A percentile compares a stretch with the other conserved stretches of the same genome.
Conservation (phyloP, 208 protist genomes). For the Wallacemonas sp. region DNA sequence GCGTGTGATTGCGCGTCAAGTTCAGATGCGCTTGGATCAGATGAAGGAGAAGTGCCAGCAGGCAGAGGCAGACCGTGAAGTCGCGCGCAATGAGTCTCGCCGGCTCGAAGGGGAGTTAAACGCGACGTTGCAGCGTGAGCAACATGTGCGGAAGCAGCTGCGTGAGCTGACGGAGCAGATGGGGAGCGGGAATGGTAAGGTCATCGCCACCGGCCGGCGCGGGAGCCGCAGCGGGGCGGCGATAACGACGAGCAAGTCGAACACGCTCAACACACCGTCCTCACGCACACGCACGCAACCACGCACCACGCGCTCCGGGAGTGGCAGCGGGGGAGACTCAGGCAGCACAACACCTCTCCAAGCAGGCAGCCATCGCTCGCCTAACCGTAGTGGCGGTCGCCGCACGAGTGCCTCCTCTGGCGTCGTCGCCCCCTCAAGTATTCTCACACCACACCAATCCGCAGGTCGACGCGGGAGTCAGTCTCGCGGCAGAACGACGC, state of each 20-base stretch:
- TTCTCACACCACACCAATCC: not conserved
- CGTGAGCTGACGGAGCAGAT: slow-evolving; percentile 15
- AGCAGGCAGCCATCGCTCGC: no score
- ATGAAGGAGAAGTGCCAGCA: slow-evolving; percentile 65
- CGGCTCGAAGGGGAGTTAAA: slow-evolving; percentile 49
- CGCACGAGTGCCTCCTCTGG: not conserved
- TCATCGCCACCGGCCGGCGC: not conserved
- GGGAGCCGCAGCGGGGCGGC: not conserved
- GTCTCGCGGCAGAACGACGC: no score
- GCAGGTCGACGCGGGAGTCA: not conserved
- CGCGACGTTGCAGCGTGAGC: slow-evolving; percentile 28
- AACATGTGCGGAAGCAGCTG: slow-evolving; percentile 23
- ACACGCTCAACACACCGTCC: no score
- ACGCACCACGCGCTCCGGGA: no score
- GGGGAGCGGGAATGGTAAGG: not conserved
- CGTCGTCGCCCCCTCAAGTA: not conserved
- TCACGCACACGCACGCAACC: not conserved
- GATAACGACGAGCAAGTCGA: no score
- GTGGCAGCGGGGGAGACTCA: not conserved
- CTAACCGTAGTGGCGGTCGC: not conserved
- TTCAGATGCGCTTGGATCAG: slow-evolving; percentile 74
- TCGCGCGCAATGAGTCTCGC: slow-evolving; percentile 44
- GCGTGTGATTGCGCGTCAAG: slow-evolving; percentile 65
- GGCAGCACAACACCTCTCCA: no score
- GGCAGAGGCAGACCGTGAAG: slow-evolving; percentile 71